Evolutionary conservation across 768 basidiomycete genomes (phyloP).

Genomic region (Amanita pallidorosea): DNA sequence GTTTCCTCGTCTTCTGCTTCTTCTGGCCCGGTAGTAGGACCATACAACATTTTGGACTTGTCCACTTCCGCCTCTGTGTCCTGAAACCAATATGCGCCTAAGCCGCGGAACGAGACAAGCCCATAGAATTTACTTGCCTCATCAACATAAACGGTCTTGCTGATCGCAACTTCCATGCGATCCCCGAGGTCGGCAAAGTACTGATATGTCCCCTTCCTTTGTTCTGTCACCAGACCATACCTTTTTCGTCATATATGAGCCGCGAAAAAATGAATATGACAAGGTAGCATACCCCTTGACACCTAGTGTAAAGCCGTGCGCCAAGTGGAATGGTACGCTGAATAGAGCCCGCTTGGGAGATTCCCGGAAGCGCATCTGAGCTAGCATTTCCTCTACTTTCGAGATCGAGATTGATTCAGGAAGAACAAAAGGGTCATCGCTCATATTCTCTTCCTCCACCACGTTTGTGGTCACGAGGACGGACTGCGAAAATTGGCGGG

Average conservation of each 20-base stretch:
- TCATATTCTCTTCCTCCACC: slow-evolving; percentile 42
- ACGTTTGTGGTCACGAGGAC: slow-evolving; percentile 45
- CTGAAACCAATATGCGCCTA: slow-evolving; percentile 13
- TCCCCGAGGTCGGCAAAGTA: slow-evolving; percentile 77
- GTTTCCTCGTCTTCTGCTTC: slow-evolving; percentile 28
- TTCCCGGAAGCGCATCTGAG: slow-evolving; percentile 76
- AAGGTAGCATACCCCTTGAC: slow-evolving; percentile 58
- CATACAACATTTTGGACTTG: slow-evolving; percentile 34
- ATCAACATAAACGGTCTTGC: slow-evolving; percentile 66
- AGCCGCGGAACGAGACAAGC: not conserved
- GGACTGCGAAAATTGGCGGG: slow-evolving; percentile 27
- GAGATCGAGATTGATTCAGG: slow-evolving; percentile 66
- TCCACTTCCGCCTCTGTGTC: slow-evolving; percentile 35
- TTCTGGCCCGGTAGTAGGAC: slow-evolving; percentile 22
- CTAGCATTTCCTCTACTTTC: slow-evolving; percentile 66
- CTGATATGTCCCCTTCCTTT: slow-evolving; percentile 73
- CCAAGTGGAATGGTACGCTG: slow-evolving; percentile 73
- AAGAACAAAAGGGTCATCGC: slow-evolving; percentile 33
- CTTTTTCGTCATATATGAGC: slow-evolving; percentile 26
- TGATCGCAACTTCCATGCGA: slow-evolving; percentile 64
- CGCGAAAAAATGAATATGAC: not conserved
- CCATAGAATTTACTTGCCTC: slow-evolving; percentile 34
- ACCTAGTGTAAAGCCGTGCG: slow-evolving; percentile 62
- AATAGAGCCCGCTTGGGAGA: slow-evolving; percentile 77
- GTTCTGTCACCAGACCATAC: slow-evolving; percentile 82